phyloP scores from a whole-genome alignment of 495 filamentous ascomycete genomes.

The Talaromyces wortmannii region DNA sequence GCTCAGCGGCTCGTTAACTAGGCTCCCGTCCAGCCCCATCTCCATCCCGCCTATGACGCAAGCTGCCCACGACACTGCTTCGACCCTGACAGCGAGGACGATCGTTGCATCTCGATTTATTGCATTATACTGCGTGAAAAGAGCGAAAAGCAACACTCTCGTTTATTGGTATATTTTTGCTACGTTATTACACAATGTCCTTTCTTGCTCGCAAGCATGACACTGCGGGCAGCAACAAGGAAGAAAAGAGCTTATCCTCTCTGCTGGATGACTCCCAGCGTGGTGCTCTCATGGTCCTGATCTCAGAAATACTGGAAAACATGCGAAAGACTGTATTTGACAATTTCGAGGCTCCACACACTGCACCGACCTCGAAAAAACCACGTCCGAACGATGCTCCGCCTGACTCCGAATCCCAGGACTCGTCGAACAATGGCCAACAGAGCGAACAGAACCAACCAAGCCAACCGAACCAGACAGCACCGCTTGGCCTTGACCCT shows the following conservation, averaged over 20 bases:
- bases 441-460: neutral
- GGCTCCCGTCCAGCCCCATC: too few species aligned
- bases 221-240: neutral
- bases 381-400: slow-evolving; percentile 6
- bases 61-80: too few species aligned
- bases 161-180: too few species aligned
- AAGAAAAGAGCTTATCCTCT: slow-evolving; percentile 39
- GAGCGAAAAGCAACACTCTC: too few species aligned
- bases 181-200: too few species aligned
- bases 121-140: too few species aligned
- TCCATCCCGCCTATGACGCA: too few species aligned
- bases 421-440: neutral
- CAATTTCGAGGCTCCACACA: slow-evolving; percentile 24
- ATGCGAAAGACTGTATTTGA: slow-evolving; percentile 37
- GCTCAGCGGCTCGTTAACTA: too few species aligned
- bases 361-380: neutral
- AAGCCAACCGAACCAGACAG: too few species aligned
- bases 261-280: slow-evolving; percentile 43
- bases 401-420: neutral
- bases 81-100: too few species aligned
- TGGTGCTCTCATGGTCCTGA: slow-evolving; percentile 40
- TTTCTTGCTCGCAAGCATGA: too few species aligned
- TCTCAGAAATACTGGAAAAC: slow-evolving; percentile 31
- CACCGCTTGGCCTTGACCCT: neutral
- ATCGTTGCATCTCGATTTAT: too few species aligned